Conservation (phyloP, 2,329 filamentous ascomycete species). For the Allantophomopsis cytisporea region DNA sequence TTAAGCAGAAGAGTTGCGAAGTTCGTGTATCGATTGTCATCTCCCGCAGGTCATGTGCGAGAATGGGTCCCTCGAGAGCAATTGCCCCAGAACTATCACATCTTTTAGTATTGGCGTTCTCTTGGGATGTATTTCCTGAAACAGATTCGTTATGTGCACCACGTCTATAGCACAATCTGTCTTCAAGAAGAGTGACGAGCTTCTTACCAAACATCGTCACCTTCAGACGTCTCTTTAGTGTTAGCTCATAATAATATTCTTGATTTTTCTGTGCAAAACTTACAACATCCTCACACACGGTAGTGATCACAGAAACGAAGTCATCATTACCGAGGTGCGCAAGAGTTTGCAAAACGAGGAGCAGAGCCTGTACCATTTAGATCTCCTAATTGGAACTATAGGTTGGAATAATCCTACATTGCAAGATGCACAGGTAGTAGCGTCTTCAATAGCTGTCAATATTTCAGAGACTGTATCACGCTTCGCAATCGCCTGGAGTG, state of each 20-base stretch:
- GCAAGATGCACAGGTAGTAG: slow-evolving; percentile 17
- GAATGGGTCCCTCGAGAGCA: slow-evolving; percentile 35
- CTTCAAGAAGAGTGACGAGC: too few relatives aligned
- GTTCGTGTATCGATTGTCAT: slow-evolving; percentile 33
- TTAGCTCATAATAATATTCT: slow-evolving; percentile 7
- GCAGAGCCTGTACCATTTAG: slow-evolving; percentile 11
- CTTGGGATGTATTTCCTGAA: slow-evolving; percentile 21
- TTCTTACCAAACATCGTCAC: slow-evolving; percentile 1
- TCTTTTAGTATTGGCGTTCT: too few relatives aligned
- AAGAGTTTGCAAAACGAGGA: slow-evolving; percentile 27
- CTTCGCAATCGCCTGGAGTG: background rate
- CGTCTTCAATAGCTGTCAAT: slow-evolving; percentile 16
- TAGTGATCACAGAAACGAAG: slow-evolving; percentile 23
- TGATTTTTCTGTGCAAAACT: too few relatives aligned
- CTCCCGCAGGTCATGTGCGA: slow-evolving; percentile 33
- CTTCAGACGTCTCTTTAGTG: background rate
- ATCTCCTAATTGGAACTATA: slow-evolving; percentile 3
- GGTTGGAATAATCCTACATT: slow-evolving; percentile 19
- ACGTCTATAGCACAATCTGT: too few relatives aligned
- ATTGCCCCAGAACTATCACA: slow-evolving; percentile 27
- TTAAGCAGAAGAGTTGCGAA: slow-evolving; percentile 35
- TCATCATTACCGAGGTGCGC: slow-evolving; percentile 26
- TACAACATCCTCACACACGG: slow-evolving; percentile 16
- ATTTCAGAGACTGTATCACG: slow-evolving; percentile 7
- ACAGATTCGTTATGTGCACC: background rate